Base-by-base conservation (phyloP, 306 rosid genomes). In the Spatholobus suberectus region DNA sequence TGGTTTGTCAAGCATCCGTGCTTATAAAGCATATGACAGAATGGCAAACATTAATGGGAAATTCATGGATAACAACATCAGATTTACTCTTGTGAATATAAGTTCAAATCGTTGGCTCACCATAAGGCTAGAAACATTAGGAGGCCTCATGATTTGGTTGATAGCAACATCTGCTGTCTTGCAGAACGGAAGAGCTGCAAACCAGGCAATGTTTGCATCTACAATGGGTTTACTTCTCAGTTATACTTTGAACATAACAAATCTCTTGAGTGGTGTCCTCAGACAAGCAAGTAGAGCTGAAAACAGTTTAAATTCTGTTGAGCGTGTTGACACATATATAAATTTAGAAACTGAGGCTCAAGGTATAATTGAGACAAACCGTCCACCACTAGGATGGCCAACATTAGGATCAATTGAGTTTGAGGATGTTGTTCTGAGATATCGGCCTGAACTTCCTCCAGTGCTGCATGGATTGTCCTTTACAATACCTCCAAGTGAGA, bases 101-200 rank as follows among this genome's bases (percentile, higher is more conserved):
- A 87, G 95, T 26, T 90, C 95, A 21, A 89, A 85, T 43, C 94
- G 90, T 24, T 95, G 98, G 98, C 87, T 93, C 54, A 71, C 90
- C 12, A 86, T 89, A 83, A 82, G 97, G 78, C 85, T 95, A 83
- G 95, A 91, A 86, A 75, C 91, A 13, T 82, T 95, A 67, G 98
- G 98, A 79, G 98, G 98, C 52, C 61, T 95, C 83, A 91, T 93
- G 94, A 91, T 91, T 59, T 95, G 98, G 98, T 66, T 90, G 81
- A 90, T 82, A 61, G 98, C 98, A 65, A 87, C 97, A 40, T 90
- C 92, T 87, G 94, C 98, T 38, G 97, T 95, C 59, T 71, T 95
- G 89, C 94, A 93, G 78, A 91, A 90, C 77, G 91, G 86, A 66
- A 83, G 87, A 81, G 86, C 89, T 44, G 87, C 92, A 40, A 84